phyloP scores from a whole-genome alignment of 768 basidiomycete genomes.

The Lactarius evosmus region DNA sequence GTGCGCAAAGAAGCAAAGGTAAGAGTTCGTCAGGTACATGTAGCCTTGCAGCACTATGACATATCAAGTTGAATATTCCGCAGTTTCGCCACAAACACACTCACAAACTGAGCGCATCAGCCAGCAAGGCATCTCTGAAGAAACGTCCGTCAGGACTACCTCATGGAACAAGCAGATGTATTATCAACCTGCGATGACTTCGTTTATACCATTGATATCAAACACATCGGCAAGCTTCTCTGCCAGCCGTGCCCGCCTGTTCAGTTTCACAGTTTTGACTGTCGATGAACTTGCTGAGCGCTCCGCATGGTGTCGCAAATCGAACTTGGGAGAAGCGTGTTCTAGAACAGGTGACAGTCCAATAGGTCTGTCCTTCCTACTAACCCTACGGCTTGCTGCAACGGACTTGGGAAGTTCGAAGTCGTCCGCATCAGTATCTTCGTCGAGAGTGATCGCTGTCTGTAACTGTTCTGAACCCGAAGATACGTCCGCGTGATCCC shows the following conservation, averaged over 20 bases:
- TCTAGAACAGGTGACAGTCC: conserved; percentile 19
- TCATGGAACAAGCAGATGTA: conserved; percentile 16
- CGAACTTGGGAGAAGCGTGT: conserved; percentile 19
- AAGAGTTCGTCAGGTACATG: conserved; percentile 91
- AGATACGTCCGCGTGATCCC: conserved; percentile 6
- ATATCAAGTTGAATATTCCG: conserved; percentile 16
- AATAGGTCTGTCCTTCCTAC: conserved; percentile 16
- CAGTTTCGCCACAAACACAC: conserved; percentile 36
- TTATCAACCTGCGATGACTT: conserved; percentile 75
- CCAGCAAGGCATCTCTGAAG: conserved; percentile 89
- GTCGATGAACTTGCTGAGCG: conserved; percentile 51
- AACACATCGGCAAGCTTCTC: conserved; percentile 90
- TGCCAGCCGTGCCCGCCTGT: conserved; percentile 70
- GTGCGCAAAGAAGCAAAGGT: conserved; percentile 95
- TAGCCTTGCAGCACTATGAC: conserved; percentile 87
- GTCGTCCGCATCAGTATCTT: conserved; percentile 29
- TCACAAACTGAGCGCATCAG: conserved; percentile 82
- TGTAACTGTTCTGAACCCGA: conserved; percentile 12
- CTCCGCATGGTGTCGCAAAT: conserved; percentile 17
- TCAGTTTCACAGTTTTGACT: conserved; percentile 67
- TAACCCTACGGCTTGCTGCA: conserved; percentile 5
- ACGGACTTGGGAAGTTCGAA: conserved; percentile 27
- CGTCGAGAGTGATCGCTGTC: conserved; percentile 17
- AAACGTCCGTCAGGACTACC: conserved; percentile 6
- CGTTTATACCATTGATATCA: conserved; percentile 71